Base-by-base conservation (phyloP, 805 yeast species). In the Metschnikowia arizonensis region DNA sequence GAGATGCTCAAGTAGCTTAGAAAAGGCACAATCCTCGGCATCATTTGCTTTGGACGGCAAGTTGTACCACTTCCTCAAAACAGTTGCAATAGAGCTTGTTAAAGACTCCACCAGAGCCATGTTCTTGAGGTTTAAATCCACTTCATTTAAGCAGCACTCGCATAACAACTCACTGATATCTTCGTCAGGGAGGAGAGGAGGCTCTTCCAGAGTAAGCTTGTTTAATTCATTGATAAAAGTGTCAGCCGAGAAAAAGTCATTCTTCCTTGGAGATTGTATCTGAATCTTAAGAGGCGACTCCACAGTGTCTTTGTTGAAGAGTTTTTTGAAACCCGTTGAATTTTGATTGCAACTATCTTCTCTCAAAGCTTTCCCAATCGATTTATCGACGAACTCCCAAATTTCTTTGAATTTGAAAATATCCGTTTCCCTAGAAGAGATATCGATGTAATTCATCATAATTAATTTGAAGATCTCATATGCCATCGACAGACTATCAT, bases 241-340 rank as follows among this genome's bases (percentile, higher is more conserved):
- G 11, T 53, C 57, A 3, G 53, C 50, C 1, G 62, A 52, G 33
- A 57, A 61, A 3, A 40, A 37, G 21, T 60, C 63, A 7, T 55
- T 56, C 6, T 47, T 50, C 29, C 50, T 54, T 14, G 48, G 50
- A 3, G 55, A 57, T 2, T 52, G 57, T 0, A 58, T 51, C 37
- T 52, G 58, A 2, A 66, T 58, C 30, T 59, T 63, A 61, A 69
- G 55, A 0, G 74, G 74, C 1, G 73, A 64, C 7, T 67, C 73
- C 3, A 54, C 56, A 2, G 60, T 57, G 9, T 61, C 63, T 45
- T 62, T 56, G 21, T 56, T 49, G 54, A 58, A 55, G 31, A 45
- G 33, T 39, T 39, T 45, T 15, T 49, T 44, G 34, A 43, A 21
- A 4, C 32, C 45, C 7, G 32, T 23, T 6, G 37, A 24, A 11